A percentile compares a stretch with the other conserved stretches of the same genome.
Conservation (phyloP, 345 rosid species). For the Rubroshorea leprosula region DNA sequence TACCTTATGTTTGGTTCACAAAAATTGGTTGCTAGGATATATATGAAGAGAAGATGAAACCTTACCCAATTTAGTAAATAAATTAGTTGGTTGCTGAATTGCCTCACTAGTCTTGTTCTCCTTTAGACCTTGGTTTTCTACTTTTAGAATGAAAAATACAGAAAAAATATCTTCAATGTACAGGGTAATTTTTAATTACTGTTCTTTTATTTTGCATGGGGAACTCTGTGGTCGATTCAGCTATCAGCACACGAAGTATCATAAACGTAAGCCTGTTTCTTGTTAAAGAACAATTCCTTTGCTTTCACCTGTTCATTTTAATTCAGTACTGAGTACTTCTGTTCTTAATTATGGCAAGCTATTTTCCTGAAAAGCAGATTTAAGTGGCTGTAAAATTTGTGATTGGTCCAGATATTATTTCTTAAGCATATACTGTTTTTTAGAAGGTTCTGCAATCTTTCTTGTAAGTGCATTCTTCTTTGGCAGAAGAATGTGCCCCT, state of each 20-base stretch:
- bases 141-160: not conserved
- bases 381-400: not conserved
- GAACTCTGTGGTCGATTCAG: constrained; percentile 43
- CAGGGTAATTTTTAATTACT: constrained; percentile 26
- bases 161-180: not conserved
- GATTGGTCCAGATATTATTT: too few species aligned
- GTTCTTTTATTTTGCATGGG: constrained; percentile 47
- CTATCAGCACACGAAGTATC: constrained; percentile 99
- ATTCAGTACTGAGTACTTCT: not conserved
- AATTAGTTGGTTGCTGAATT: too few species aligned
- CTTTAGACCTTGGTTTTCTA: too few species aligned
- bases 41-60: not conserved
- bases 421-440: too few species aligned
- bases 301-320: constrained; percentile 6
- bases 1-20: not conserved
- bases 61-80: not conserved
- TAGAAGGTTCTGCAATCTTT: not conserved
- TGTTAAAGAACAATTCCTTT: not conserved
- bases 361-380: constrained; percentile 2
- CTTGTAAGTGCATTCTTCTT: not conserved
- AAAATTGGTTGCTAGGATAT: not conserved
- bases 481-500: not conserved
- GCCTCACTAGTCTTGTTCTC: too few species aligned
- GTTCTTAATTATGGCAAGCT: not conserved
- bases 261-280: constrained; percentile 76